Percentiles rank a stretch among this genome's conserved stretches.
Evolutionary conservation across 1,139 yeast genomes (phyloP).

Genomic region (Pichia sp.): DNA sequence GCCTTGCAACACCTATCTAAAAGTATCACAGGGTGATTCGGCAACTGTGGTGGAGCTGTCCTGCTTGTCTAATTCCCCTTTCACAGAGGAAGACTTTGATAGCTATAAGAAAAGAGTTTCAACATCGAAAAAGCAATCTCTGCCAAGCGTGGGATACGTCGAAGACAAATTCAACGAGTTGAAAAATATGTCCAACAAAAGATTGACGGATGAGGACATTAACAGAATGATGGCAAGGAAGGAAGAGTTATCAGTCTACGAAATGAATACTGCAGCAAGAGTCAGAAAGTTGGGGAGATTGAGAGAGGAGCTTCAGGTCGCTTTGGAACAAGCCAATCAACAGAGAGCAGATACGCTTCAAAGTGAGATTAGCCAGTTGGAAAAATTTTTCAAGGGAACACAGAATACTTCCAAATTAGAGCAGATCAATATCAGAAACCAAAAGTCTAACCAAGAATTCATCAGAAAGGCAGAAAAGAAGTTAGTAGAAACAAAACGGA

Average conservation of each 20-base stretch:
- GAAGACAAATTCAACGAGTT: conserved; percentile 62
- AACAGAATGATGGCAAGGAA: conserved; percentile 76
- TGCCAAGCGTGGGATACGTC: conserved; percentile 66
- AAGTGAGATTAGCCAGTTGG: conserved; percentile 43
- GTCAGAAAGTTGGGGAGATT: conserved; percentile 72
- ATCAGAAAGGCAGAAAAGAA: conserved; percentile 76
- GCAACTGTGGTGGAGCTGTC: conserved; percentile 71
- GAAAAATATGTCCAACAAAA: conserved; percentile 55
- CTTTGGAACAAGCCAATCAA: conserved; percentile 59
- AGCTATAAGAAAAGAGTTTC: conserved; percentile 60
- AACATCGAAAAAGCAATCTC: conserved; percentile 47
- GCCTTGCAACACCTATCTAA: conserved; percentile 57
- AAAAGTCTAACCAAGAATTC: conserved; percentile 71
- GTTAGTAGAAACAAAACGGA: conserved; percentile 55
- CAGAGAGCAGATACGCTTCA: conserved; percentile 51
- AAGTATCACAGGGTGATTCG: conserved; percentile 67
- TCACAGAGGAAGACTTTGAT: conserved; percentile 65
- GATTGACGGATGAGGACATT: conserved; percentile 70
- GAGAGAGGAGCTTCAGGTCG: conserved; percentile 72
- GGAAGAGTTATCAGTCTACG: conserved; percentile 46
- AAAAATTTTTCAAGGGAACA: conserved; percentile 20
- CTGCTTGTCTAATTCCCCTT: conserved; percentile 71
- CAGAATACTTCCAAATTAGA: conserved; percentile 38
- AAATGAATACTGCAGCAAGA: conserved; percentile 63
- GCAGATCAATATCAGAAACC: conserved; percentile 73